These are phyloP conservation scores for Platismatia glauca DNA, from an alignment of 495 filamentous ascomycete species.

Conservation along the genomic window DNA sequence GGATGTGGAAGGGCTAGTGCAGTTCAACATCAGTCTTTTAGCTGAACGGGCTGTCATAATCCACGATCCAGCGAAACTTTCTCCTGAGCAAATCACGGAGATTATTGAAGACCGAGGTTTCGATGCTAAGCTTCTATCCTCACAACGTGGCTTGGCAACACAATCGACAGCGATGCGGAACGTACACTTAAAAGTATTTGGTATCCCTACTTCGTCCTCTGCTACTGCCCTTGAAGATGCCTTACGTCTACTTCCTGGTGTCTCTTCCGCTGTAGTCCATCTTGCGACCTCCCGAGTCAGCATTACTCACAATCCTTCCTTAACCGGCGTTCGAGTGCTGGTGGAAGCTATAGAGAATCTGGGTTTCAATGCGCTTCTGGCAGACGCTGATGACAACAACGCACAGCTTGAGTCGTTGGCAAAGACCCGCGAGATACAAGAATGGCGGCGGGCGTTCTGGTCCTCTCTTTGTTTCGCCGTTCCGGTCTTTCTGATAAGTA, in stretches of 20 bases:
- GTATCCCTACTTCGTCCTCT: conserved; percentile 58
- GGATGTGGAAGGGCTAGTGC: conserved; percentile 63
- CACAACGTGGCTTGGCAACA: conserved; percentile 29
- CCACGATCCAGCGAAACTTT: conserved; percentile 66
- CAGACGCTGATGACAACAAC: conserved; percentile 91
- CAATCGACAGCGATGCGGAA: conserved; percentile 41
- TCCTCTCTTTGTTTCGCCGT: conserved; percentile 71
- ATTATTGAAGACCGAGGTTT: conserved; percentile 71
- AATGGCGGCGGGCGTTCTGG: conserved; percentile 76
- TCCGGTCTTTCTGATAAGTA: conserved; percentile 86
- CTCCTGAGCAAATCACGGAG: conserved; percentile 57
- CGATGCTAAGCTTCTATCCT: conserved; percentile 63
- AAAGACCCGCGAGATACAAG: conserved; percentile 91
- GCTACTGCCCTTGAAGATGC: conserved; percentile 63
- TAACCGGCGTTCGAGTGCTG: conserved; percentile 69
- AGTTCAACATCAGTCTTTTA: conserved; percentile 88
- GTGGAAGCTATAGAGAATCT: conserved; percentile 72
- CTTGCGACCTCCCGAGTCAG: conserved; percentile 57
- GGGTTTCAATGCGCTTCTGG: conserved; percentile 80
- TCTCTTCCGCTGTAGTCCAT: conserved; percentile 63
- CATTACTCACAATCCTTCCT: conserved; percentile 58
- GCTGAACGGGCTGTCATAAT: conserved; percentile 85
- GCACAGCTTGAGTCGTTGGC: conserved; percentile 91
- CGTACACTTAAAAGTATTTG: conserved; percentile 75
- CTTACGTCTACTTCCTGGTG: conserved; percentile 56